Base-by-base conservation (phyloP, 2,329 filamentous ascomycete species). In the Fusarium clavum region DNA sequence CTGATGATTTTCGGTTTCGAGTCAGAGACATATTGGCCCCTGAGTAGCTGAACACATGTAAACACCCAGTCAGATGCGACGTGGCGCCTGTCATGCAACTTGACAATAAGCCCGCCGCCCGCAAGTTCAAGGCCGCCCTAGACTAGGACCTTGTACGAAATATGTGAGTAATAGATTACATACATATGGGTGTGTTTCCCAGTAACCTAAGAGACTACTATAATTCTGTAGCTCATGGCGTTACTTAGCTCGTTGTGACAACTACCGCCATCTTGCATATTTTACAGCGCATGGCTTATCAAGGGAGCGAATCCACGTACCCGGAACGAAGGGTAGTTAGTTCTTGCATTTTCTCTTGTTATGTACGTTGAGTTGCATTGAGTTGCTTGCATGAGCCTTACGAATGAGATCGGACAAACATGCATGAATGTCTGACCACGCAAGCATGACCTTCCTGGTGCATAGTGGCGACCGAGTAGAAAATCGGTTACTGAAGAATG, bases 101-200 rank as follows among this genome's bases (percentile, higher is more conserved):
- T 44, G 25, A 66, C 55, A 66, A 67, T 51, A 67, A 61, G 34
- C 47, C 54, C 24, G 32, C 40, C 45, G 45, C 40, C 56, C 49
- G 49, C 62, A 51, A 46, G 16, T 12, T 30, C 57, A 46, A 51
- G 34, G 56, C 41, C 22, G 29, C n/a, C 22, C 16, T 54, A 29
- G 22, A 34, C 47, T 40, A 43, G 52, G 9, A 25, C 24, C 29
- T 38, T 27, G 24, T 27, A 43, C 18, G 41, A 41, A 20, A 43
- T 10, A 43, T 27, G 24, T 20, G 34, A 53, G 32, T 27, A 16
- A 16, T 16, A 52, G 12, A 41, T n/a, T 10, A 8, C 34, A 38
- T n/a, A 38, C 18, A 38, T 38, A n/a, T 38, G 18, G 10, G 34
- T 53, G 10, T 14, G 10, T 41, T 43, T 13, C 16, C 24, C 24